Conservation (phyloP, 2,329 filamentous ascomycete species). For the Calycina herbarum region DNA sequence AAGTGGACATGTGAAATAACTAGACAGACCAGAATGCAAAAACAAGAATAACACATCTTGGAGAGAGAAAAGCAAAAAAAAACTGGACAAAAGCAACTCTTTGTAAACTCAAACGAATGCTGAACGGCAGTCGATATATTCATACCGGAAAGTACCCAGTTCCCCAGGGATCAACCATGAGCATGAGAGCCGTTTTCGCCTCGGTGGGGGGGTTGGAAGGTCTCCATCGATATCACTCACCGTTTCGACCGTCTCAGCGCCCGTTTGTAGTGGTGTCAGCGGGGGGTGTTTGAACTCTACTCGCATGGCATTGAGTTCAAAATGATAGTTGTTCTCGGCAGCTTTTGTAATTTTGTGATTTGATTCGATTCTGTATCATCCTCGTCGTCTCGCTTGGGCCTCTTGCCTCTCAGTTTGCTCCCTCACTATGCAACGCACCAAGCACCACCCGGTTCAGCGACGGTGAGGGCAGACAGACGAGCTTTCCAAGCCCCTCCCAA, state of each 20-base stretch:
- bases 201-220: background rate
- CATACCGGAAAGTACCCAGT: slow-evolving; percentile 3
- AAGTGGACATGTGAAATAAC: background rate
- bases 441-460: too few species aligned
- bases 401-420: background rate
- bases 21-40: background rate
- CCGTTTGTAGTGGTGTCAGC: background rate
- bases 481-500: too few species aligned
- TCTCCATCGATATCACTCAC: background rate
- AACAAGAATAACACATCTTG: background rate
- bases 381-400: background rate
- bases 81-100: background rate
- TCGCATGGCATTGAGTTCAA: background rate
- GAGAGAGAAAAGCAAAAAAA: background rate
- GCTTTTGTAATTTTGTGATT: background rate
- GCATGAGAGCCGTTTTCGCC: slow-evolving; percentile 2
- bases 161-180: slow-evolving; percentile 1
- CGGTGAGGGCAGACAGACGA: too few species aligned
- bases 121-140: background rate
- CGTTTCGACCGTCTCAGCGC: slow-evolving; percentile 3
- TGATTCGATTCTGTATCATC: too few species aligned
- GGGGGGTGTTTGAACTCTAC: background rate
- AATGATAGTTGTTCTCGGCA: background rate
- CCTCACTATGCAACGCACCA: background rate
- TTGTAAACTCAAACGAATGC: too few species aligned